Evolutionary conservation across 805 yeast species (phyloP).

Genomic region (Yarrowia sp.): DNA sequence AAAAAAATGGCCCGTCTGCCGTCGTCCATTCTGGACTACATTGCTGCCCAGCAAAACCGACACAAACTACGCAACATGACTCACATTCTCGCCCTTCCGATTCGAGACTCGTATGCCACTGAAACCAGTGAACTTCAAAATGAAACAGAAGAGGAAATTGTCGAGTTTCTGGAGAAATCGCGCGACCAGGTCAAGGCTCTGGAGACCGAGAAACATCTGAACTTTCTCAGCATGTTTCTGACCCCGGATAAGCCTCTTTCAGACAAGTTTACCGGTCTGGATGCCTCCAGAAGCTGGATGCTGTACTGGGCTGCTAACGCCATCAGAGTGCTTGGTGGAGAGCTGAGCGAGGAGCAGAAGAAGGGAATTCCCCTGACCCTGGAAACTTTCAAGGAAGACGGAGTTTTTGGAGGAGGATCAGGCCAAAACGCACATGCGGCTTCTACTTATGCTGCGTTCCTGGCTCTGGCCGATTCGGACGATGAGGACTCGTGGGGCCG

Average conservation of each 20-base stretch:
- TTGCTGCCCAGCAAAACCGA: slow-evolving; percentile 5
- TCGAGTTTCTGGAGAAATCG: slow-evolving; percentile 3
- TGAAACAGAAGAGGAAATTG: slow-evolving; percentile 31
- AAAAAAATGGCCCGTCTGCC: slow-evolving; percentile 1
- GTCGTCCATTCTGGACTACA: slow-evolving; percentile 23
- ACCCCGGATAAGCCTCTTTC: slow-evolving; percentile 45
- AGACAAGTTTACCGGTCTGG: slow-evolving; percentile 51
- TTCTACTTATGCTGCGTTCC: slow-evolving; percentile 71
- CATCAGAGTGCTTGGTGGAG: slow-evolving; percentile 43
- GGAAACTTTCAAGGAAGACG: slow-evolving; percentile 40
- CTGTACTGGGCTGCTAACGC: slow-evolving; percentile 77
- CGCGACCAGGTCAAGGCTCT: neutral
- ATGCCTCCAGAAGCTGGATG: slow-evolving; percentile 93
- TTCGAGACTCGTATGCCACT: slow-evolving; percentile 4
- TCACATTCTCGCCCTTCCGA: neutral
- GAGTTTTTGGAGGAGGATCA: slow-evolving; percentile 84
- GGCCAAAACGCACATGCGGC: slow-evolving; percentile 84
- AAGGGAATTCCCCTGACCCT: slow-evolving; percentile 34
- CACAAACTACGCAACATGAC: neutral
- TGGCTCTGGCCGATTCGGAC: slow-evolving; percentile 55
- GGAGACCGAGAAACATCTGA: slow-evolving; percentile 40
- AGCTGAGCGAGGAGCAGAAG: slow-evolving; percentile 30
- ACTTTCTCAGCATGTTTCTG: slow-evolving; percentile 44
- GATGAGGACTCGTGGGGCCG: slow-evolving; percentile 42
- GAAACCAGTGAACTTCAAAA: slow-evolving; percentile 28